These are phyloP conservation scores for Arthrinium phaeospermum DNA, from an alignment of 2,329 filamentous ascomycete genomes.

Conservation along the genomic window DNA sequence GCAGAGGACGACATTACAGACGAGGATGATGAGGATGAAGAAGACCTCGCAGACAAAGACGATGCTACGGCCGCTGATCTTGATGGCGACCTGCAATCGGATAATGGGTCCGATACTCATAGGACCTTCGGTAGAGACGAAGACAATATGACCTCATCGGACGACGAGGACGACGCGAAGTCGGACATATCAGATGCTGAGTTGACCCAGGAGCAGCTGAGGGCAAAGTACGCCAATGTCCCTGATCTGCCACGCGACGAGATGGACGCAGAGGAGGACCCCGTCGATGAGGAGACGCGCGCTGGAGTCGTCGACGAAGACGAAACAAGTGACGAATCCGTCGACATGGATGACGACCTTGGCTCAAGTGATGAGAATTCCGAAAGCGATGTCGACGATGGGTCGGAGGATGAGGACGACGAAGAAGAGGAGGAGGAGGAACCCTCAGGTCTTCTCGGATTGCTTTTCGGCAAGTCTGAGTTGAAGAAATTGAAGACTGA, in stretches of 20 bases:
- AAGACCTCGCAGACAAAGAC: constrained; percentile 54
- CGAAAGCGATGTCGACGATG: constrained; percentile 51
- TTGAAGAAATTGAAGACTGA: constrained; percentile 57
- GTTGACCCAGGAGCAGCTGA: constrained; percentile 72
- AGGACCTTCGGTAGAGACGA: constrained; percentile 53
- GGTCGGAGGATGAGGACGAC: constrained; percentile 44
- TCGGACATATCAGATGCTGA: constrained; percentile 64
- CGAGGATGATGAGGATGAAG: constrained; percentile 54
- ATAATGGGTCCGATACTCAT: constrained; percentile 37
- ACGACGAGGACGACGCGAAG: constrained; percentile 63
- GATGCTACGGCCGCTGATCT: constrained; percentile 45
- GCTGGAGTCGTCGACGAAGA: constrained; percentile 37
- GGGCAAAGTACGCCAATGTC: constrained; percentile 71
- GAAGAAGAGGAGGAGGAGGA: constrained; percentile 49
- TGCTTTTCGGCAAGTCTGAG: constrained; percentile 66
- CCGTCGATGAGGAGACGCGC: background rate
- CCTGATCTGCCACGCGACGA: constrained; percentile 51
- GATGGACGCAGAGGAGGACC: constrained; percentile 31
- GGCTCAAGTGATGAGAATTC: constrained; percentile 59
- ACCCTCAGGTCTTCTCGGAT: constrained; percentile 57
- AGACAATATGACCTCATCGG: constrained; percentile 67
- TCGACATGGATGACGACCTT: constrained; percentile 72
- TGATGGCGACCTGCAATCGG: constrained; percentile 29
- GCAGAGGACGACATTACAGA: constrained; percentile 47
- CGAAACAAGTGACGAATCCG: constrained; percentile 67